Evolutionary conservation across 306 rosid species (phyloP).

Genomic region (Gastrolobium villosum): DNA sequence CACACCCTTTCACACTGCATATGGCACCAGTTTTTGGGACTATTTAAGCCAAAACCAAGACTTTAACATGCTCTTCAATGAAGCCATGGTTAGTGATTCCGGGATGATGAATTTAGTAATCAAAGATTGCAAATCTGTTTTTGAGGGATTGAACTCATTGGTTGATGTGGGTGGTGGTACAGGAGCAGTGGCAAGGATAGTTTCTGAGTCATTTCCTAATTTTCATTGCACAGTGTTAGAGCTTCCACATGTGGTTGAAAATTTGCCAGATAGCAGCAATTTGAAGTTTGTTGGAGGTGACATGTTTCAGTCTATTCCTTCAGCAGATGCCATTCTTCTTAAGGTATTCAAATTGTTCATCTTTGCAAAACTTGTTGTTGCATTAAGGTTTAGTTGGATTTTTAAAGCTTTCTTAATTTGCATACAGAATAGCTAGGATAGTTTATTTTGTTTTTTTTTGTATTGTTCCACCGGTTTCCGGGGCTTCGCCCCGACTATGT

Average conservation of each 20-base stretch:
- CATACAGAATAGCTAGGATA: neutral
- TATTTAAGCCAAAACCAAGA: slow-evolving; percentile 45
- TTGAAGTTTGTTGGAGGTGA: slow-evolving; percentile 56
- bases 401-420: slow-evolving; percentile 2
- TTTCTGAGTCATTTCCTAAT: slow-evolving; percentile 43
- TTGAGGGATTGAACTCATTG: slow-evolving; percentile 57
- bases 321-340: slow-evolving; percentile 52
- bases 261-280: slow-evolving; percentile 9
- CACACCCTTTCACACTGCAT: slow-evolving; percentile 50
- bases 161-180: slow-evolving; percentile 58
- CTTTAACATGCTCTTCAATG: slow-evolving; percentile 46
- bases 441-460: too few species aligned
- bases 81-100: slow-evolving; percentile 63
- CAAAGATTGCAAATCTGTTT: slow-evolving; percentile 54
- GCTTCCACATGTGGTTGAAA: slow-evolving; percentile 52
- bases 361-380: neutral
- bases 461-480: too few species aligned
- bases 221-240: slow-evolving; percentile 46
- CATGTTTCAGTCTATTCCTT: slow-evolving; percentile 54
- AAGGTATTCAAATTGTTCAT: slow-evolving; percentile 43
- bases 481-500: too few species aligned
- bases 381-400: neutral
- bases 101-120: slow-evolving; percentile 60
- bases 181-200: slow-evolving; percentile 44
- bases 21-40: slow-evolving; percentile 50